These are phyloP conservation scores for Phytomonas sp. DNA, from an alignment of 208 protist species.

Conservation along the genomic window DNA sequence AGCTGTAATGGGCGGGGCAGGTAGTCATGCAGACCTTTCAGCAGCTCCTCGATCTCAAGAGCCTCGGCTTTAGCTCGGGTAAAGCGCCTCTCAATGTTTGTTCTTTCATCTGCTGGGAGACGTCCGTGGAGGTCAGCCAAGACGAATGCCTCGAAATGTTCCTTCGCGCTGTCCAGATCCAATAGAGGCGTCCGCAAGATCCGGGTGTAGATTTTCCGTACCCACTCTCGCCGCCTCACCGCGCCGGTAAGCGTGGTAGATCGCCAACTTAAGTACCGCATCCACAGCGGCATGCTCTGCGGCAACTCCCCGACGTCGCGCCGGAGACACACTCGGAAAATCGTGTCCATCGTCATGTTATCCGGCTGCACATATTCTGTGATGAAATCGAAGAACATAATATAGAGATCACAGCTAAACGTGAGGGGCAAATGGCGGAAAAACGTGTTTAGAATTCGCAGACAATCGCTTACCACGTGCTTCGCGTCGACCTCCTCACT, in stretches of 20 bases:
- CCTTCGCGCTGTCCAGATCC: slow-evolving; percentile 57
- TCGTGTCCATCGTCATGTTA: slow-evolving; percentile 31
- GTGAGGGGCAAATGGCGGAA: slow-evolving; percentile 68
- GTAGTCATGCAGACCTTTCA: slow-evolving; percentile 2
- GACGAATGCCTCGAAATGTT: slow-evolving; percentile 72
- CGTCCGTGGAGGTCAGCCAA: slow-evolving; percentile 42
- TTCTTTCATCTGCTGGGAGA: slow-evolving; percentile 44
- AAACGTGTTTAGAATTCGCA: slow-evolving; percentile 71
- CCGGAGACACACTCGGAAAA: slow-evolving; percentile 54
- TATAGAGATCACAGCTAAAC: slow-evolving; percentile 68
- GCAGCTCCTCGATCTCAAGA: slow-evolving; percentile 19
- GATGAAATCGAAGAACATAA: slow-evolving; percentile 61
- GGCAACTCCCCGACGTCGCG: slow-evolving; percentile 65
- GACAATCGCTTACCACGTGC: slow-evolving; percentile 41
- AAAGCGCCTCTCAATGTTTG: slow-evolving; percentile 35
- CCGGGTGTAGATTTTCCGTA: slow-evolving; percentile 51
- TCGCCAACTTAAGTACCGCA: slow-evolving; percentile 53
- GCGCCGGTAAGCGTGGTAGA: slow-evolving; percentile 32
- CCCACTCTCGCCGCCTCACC: slow-evolving; percentile 39
- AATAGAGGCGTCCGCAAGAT: slow-evolving; percentile 66
- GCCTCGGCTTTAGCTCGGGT: slow-evolving; percentile 32
- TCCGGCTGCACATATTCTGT: slow-evolving; percentile 56
- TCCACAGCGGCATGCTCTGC: slow-evolving; percentile 66
- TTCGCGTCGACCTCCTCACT: slow-evolving; percentile 50
- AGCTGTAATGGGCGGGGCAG: background rate